A percentile compares a stretch with the other conserved stretches of the same genome.
These are phyloP conservation scores for Psidium friedrichsthalianum DNA, from an alignment of 345 rosid genomes.

Conservation along the genomic window DNA sequence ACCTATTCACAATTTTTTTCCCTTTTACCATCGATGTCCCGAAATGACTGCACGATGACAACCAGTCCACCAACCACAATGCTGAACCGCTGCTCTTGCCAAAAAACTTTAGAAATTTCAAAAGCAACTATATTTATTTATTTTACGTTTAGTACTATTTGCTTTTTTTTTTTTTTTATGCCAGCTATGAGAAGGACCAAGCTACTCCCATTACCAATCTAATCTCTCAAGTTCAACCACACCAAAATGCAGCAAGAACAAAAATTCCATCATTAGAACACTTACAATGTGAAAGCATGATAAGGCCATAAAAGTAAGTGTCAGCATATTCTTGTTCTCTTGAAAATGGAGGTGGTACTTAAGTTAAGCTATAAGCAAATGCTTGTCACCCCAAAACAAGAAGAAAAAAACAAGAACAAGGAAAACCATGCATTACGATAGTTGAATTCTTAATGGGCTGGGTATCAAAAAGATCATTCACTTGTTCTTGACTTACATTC, in stretches of 20 bases:
- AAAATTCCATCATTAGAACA: background rate
- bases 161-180: background rate
- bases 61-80: background rate
- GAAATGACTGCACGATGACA: background rate
- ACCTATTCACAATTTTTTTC: background rate
- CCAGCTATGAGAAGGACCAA: background rate
- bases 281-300: background rate
- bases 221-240: background rate
- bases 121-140: background rate
- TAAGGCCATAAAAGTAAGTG: background rate
- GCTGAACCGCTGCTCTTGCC: background rate
- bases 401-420: background rate
- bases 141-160: background rate
- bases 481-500: constrained; percentile 43
- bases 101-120: background rate
- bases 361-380: background rate
- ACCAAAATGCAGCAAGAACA: background rate
- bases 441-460: background rate
- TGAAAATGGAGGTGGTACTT: background rate
- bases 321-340: background rate
- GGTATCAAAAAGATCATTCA: background rate
- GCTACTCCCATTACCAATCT: background rate
- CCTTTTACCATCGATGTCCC: background rate
- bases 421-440: background rate
- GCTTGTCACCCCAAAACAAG: background rate